Conservation (phyloP, 345 rosid genomes). For the Salix koriyanagi region DNA sequence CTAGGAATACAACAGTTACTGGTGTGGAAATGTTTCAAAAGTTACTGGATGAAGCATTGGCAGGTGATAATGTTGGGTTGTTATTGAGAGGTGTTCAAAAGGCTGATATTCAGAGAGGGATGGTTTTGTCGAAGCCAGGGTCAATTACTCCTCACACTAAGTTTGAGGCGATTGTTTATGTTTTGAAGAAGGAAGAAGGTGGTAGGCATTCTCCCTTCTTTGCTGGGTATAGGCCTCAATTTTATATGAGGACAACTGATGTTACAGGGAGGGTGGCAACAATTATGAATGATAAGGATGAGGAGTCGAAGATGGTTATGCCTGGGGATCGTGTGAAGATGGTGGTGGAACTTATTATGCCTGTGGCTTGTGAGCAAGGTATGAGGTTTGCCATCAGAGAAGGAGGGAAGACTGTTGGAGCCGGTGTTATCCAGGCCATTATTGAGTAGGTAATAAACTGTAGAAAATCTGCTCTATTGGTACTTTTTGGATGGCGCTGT, state of each 20-base stretch:
- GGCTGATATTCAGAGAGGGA: constrained; percentile 87
- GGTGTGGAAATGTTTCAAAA: constrained; percentile 93
- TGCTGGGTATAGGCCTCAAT: constrained; percentile 82
- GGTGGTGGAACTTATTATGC: constrained; percentile 83
- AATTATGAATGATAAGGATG: constrained; percentile 85
- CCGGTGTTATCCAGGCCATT: constrained; percentile 86
- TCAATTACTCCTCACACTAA: constrained; percentile 77
- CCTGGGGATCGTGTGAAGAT: constrained; percentile 93
- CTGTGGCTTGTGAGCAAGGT: constrained; percentile 91
- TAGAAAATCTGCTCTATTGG: constrained; percentile 1
- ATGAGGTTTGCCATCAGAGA: constrained; percentile 97
- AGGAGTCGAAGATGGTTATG: constrained; percentile 98
- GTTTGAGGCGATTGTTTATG: constrained; percentile 68
- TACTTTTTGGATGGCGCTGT: constrained; percentile 20
- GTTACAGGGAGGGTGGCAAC: constrained; percentile 77
- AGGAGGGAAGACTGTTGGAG: constrained; percentile 96
- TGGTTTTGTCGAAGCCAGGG: constrained; percentile 90
- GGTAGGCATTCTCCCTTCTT: constrained; percentile 93
- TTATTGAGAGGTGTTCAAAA: constrained; percentile 86
- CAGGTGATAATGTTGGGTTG: constrained; percentile 90
- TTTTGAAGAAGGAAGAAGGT: constrained; percentile 97
- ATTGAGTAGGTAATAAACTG: constrained; percentile 25
- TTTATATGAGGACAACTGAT: constrained; percentile 95
- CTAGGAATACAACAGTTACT: constrained; percentile 64
- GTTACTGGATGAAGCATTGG: constrained; percentile 81